Base-by-base conservation (phyloP, 371 early-diverging fungal genomes). In the Mortierella sp. region DNA sequence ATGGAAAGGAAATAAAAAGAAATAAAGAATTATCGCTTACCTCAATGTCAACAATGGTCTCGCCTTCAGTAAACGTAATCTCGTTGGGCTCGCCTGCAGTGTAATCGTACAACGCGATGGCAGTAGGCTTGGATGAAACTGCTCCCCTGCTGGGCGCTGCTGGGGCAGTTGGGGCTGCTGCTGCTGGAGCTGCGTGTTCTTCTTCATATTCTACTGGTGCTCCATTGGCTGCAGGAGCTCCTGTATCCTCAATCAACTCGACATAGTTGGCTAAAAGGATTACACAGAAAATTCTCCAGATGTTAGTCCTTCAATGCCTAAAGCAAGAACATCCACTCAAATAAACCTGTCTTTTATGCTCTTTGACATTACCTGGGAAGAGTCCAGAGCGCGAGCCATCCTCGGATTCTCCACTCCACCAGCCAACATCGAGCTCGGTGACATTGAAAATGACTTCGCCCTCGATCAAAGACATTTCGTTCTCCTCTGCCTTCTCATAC, bases 71-170 rank as follows among this genome's bases (percentile, higher is more conserved):
- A 80, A 98, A 96, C 5, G 91, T 85, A 28, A 98, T 84, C 81
- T 98, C 98, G 72, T 95, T 96, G 9, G 92, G 93, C 69, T 97
- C 97, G 7, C 88, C 88, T 3, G 97, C 95, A 11, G 85, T 88
- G 77, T 96, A 98, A 68, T 96, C 96, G 71, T 94, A 97, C 55
- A 94, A 67, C 0, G 92, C 94, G 19, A 86, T 57, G 2, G 94
- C 94, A 15, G 86, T 75, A 11, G 83, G 75, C 37, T 84, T 84
- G 21, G 37, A 37, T 9, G 37, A 37, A 37, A 9, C 37, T 37
- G 37, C 37, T 37, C 5, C 37, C 3, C 9, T 37, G 37, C 75
- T 37, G 37, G 3, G 37, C 37, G 37, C 37, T 7, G 83, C 68
- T 1, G 82, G 64, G 21, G 68, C 50, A 19, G 67, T 66, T 37